Percentiles rank a stretch among this genome's conserved stretches.
phyloP scores from a whole-genome alignment of 345 rosid genomes.

The Hypericum perforatum region DNA sequence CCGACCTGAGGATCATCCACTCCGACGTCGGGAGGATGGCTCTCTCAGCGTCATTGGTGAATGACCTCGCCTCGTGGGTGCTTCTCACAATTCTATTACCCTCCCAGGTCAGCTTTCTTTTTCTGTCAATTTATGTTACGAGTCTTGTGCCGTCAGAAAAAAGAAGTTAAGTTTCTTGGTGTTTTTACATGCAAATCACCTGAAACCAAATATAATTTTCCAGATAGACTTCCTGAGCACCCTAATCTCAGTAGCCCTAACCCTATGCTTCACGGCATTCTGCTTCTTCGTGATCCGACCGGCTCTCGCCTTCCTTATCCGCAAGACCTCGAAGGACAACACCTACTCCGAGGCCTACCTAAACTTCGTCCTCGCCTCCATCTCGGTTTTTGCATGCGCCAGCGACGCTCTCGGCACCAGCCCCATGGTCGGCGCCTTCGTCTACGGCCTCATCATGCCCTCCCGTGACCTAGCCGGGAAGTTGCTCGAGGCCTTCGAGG shows the following conservation, averaged over 20 bases:
- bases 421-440: conserved; percentile 37
- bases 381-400: conserved; percentile 21
- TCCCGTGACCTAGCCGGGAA: conserved; percentile 19
- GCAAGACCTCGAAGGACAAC: conserved; percentile 1
- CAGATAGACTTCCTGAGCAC: background rate
- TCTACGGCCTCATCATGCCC: conserved; percentile 43
- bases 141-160: too few species aligned
- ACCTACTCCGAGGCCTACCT: conserved; percentile 5
- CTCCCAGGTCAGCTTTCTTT: background rate
- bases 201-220: too few species aligned
- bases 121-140: too few species aligned
- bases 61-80: background rate
- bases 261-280: conserved; percentile 3
- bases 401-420: conserved; percentile 31
- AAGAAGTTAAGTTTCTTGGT: too few species aligned
- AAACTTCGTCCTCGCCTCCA: conserved; percentile 13
- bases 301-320: conserved; percentile 10
- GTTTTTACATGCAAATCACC: too few species aligned
- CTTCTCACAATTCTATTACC: conserved; percentile 7
- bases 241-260: background rate
- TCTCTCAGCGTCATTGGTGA: background rate
- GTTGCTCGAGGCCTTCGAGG: conserved; percentile 30
- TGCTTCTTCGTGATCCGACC: conserved; percentile 19
- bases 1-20: conserved; percentile 23
- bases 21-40: conserved; percentile 3